Percentiles rank a stretch among this genome's conserved stretches.
These are phyloP conservation scores for Ophioceras dolichostomum DNA, from an alignment of 2,329 filamentous ascomycete species.

Conservation along the genomic window DNA sequence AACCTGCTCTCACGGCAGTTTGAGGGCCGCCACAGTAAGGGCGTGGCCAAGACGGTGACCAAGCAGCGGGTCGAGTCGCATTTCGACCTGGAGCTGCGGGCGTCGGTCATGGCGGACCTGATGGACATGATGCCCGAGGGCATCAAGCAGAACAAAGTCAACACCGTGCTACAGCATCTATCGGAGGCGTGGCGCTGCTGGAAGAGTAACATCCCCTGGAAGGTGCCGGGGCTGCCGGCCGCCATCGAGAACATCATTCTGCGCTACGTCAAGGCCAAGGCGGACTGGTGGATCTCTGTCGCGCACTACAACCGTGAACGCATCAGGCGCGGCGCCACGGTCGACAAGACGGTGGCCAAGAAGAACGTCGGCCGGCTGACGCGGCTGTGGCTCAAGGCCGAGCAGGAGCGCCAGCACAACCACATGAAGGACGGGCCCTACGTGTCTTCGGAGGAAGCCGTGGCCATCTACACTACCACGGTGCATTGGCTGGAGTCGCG, in stretches of 20 bases:
- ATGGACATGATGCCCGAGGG: constrained; percentile 99
- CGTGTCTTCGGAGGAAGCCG: constrained; percentile 94
- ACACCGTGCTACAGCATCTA: constrained; percentile 91
- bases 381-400: constrained; percentile 91
- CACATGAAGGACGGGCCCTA: constrained; percentile 99
- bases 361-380: constrained; percentile 96
- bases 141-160: constrained; percentile 99
- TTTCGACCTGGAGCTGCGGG: constrained; percentile 92
- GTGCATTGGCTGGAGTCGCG: constrained; percentile 98
- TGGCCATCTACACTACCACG: constrained; percentile 97
- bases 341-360: constrained; percentile 98
- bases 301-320: constrained; percentile 98
- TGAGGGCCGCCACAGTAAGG: constrained; percentile 96
- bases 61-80: constrained; percentile 99
- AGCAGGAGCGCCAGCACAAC: constrained; percentile 97
- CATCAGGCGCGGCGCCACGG: constrained; percentile 89
- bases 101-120: constrained; percentile 95
- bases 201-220: constrained; percentile 99
- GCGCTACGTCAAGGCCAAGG: constrained; percentile 97
- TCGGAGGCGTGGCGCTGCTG: constrained; percentile 99
- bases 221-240: constrained; percentile 89
- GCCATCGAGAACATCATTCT: constrained; percentile 98
- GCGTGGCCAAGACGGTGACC: constrained; percentile 96
- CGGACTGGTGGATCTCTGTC: constrained; percentile 99
- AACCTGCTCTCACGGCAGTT: constrained; percentile 96